Percentiles rank a stretch among this genome's conserved stretches.
These are phyloP conservation scores for Phalaenopsis hybrid DNA, from an alignment of 116 monocot genomes.

Conservation along the genomic window DNA sequence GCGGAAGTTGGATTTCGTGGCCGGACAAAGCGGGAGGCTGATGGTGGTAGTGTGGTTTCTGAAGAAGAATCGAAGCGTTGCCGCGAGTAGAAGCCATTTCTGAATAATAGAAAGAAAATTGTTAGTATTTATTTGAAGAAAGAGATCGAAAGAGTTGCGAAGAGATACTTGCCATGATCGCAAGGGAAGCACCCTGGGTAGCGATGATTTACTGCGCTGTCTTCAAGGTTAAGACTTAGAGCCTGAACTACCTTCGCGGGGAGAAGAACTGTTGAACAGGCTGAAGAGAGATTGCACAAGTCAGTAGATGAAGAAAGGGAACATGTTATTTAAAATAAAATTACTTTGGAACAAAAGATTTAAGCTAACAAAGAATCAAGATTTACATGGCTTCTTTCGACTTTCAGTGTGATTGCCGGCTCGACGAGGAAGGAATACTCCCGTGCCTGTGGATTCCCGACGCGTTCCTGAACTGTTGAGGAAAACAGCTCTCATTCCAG, in stretches of 20 bases:
- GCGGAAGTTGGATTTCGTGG: conserved; percentile 1
- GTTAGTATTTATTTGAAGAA: no score
- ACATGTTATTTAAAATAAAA: background rate
- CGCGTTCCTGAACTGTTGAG: background rate
- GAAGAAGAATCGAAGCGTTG: background rate
- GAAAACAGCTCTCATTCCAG: conserved; percentile 1
- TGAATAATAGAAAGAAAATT: background rate
- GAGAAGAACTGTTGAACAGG: conserved; percentile 2
- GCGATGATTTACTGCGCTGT: background rate
- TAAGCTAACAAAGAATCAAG: background rate
- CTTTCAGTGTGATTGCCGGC: background rate
- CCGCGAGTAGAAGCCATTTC: background rate
- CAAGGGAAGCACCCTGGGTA: background rate
- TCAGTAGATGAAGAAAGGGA: background rate
- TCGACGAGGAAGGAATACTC: conserved; percentile 8
- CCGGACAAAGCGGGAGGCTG: background rate
- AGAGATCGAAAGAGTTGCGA: background rate
- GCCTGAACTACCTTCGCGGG: conserved; percentile 7
- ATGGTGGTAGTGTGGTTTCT: background rate
- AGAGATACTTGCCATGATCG: background rate
- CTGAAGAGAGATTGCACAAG: background rate
- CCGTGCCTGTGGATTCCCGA: conserved; percentile 3
- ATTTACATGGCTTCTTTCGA: background rate
- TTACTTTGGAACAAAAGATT: no score
- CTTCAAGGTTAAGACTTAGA: background rate